These are phyloP conservation scores for Beauveria caledonica DNA, from an alignment of 2,329 filamentous ascomycete species.

Conservation along the genomic window DNA sequence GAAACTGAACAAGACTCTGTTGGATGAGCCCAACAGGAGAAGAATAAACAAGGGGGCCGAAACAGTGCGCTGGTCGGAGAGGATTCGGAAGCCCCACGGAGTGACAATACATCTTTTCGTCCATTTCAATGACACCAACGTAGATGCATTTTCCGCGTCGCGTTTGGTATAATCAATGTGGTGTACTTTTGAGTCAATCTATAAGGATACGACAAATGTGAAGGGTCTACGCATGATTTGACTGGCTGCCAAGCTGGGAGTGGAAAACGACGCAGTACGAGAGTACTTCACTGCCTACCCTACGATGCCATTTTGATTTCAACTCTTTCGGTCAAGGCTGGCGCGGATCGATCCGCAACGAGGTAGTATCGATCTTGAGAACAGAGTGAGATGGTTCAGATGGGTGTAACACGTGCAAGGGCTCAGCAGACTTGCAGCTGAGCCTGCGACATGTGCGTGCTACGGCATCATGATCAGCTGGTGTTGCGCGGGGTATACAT, in stretches of 20 bases:
- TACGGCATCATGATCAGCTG: neutral
- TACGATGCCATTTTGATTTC: neutral
- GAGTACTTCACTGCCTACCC: neutral
- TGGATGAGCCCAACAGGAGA: too few species aligned
- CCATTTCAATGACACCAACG: conserved; percentile 15
- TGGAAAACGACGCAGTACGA: too few species aligned
- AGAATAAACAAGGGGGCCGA: too few species aligned
- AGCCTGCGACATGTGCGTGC: neutral
- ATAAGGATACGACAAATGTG: too few species aligned
- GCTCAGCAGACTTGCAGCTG: conserved; percentile 1
- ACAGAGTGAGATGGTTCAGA: neutral
- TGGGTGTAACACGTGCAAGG: neutral
- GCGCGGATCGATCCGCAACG: neutral
- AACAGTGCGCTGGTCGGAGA: too few species aligned
- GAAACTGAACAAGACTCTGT: too few species aligned
- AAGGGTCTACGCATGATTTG: too few species aligned
- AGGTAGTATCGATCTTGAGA: neutral
- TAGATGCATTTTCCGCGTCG: conserved; percentile 8
- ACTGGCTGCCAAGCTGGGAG: too few species aligned
- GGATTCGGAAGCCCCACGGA: conserved; percentile 13
- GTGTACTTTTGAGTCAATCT: too few species aligned
- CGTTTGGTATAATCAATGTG: neutral
- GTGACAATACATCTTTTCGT: conserved; percentile 14
- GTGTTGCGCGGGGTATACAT: too few species aligned
- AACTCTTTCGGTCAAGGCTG: neutral